phyloP scores from a whole-genome alignment of 164 flowering plant genomes.

The Sextonia rubra region DNA sequence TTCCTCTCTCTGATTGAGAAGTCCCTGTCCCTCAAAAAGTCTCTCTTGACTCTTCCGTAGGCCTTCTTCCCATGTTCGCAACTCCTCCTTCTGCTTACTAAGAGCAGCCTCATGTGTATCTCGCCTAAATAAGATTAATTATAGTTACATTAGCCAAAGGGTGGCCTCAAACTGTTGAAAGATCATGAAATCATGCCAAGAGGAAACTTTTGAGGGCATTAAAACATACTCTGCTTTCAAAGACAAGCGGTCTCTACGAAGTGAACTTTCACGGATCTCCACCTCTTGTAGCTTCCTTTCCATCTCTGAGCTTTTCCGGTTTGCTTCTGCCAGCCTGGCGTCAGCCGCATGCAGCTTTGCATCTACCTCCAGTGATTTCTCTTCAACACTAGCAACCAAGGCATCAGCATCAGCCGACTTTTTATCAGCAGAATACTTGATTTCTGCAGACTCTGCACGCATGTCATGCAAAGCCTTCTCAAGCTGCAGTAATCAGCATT shows the following conservation, averaged over 20 bases:
- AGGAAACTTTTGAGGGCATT: background rate
- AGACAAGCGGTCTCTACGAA: constrained; percentile 56
- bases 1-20: constrained; percentile 60
- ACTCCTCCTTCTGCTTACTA: constrained; percentile 60
- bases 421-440: constrained; percentile 44
- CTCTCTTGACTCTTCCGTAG: constrained; percentile 67
- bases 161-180: background rate
- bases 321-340: constrained; percentile 82
- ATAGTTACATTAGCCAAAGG: background rate
- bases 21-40: constrained; percentile 47
- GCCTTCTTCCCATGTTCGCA: constrained; percentile 75
- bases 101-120: constrained; percentile 57
- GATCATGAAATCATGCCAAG: background rate
- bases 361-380: constrained; percentile 61
- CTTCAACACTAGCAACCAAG: constrained; percentile 45
- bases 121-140: constrained; percentile 37
- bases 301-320: constrained; percentile 56
- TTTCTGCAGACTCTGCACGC: constrained; percentile 48
- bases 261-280: constrained; percentile 65
- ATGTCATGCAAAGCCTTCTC: constrained; percentile 71
- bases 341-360: constrained; percentile 66
- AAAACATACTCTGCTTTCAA: constrained; percentile 64
- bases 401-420: constrained; percentile 62
- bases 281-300: constrained; percentile 72
- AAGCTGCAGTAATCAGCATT: constrained; percentile 50